phyloP scores from a whole-genome alignment of 208 protist species.

The Leishmania guyanensis region DNA sequence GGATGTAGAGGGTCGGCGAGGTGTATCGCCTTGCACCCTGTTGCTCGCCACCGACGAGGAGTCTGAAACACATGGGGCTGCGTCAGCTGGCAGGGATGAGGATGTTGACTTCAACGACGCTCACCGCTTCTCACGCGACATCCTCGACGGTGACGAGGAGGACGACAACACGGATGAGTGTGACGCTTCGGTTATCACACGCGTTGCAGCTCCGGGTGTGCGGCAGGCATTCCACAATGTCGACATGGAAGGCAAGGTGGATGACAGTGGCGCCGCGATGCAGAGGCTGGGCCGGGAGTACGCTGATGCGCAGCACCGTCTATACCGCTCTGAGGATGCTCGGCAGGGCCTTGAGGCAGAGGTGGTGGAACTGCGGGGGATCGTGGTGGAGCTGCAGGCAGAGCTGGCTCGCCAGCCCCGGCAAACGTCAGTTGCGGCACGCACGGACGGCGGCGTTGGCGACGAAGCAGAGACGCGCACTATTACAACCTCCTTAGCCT shows the following conservation, averaged over 20 bases:
- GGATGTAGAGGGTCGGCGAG: neutral
- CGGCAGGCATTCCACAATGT: neutral
- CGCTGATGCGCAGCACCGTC: slow-evolving; percentile 47
- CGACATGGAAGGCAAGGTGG: slow-evolving; percentile 10
- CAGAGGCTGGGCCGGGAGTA: slow-evolving; percentile 44
- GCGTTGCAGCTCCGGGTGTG: slow-evolving; percentile 15
- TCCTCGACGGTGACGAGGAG: slow-evolving; percentile 11
- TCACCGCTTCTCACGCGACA: slow-evolving; percentile 1
- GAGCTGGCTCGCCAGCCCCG: neutral
- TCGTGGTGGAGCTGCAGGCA: slow-evolving; percentile 25
- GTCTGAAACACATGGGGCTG: neutral
- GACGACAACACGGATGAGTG: slow-evolving; percentile 15
- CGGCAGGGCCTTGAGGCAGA: slow-evolving; percentile 38
- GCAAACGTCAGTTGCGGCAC: neutral
- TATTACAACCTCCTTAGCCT: slow-evolving; percentile 21
- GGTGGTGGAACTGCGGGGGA: slow-evolving; percentile 29
- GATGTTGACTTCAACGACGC: slow-evolving; percentile 22
- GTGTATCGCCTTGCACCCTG: neutral
- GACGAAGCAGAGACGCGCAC: slow-evolving; percentile 16
- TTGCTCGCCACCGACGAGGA: neutral
- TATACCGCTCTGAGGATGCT: slow-evolving; percentile 39
- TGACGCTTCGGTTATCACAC: slow-evolving; percentile 33
- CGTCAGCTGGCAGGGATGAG: neutral
- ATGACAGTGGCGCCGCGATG: slow-evolving; percentile 36
- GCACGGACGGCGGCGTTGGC: neutral